phyloP scores from a whole-genome alignment of 768 basidiomycete species.

The Suillus alpinus region DNA sequence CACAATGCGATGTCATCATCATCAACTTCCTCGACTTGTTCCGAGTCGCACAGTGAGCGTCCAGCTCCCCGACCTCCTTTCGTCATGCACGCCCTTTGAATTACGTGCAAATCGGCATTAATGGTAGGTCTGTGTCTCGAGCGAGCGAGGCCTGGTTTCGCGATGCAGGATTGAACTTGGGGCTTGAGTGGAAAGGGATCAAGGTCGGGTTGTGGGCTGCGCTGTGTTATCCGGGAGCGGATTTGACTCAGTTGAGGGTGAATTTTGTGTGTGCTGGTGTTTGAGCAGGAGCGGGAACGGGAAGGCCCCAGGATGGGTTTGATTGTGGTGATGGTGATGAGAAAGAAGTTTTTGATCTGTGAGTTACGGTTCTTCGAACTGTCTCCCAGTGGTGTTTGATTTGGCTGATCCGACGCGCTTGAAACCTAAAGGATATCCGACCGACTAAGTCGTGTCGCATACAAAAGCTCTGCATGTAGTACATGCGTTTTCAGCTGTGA shows the following conservation, averaged over 20 bases:
- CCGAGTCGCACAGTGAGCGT: conserved; percentile 18
- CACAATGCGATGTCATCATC: neutral
- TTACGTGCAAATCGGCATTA: conserved; percentile 28
- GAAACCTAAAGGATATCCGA: conserved; percentile 42
- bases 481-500: conserved; percentile 34
- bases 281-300: conserved; percentile 17
- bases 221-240: conserved; percentile 58
- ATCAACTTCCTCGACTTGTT: neutral
- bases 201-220: conserved; percentile 54
- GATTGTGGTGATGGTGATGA: conserved; percentile 9
- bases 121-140: conserved; percentile 22
- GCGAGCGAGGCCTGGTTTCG: conserved; percentile 29
- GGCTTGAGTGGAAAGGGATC: conserved; percentile 21
- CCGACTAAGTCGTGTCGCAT: conserved; percentile 33
- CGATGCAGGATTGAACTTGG: conserved; percentile 15
- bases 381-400: conserved; percentile 1
- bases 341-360: conserved; percentile 19
- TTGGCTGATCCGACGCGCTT: conserved; percentile 1
- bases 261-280: conserved; percentile 48
- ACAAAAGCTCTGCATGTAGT: conserved; percentile 40
- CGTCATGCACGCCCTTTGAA: conserved; percentile 24
- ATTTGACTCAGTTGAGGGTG: conserved; percentile 51
- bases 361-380: conserved; percentile 16
- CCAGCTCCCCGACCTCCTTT: conserved; percentile 28
- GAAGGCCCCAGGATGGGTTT: neutral